Base-by-base conservation (phyloP, 129 eudicot species). In the Kitagawia praeruptora region DNA sequence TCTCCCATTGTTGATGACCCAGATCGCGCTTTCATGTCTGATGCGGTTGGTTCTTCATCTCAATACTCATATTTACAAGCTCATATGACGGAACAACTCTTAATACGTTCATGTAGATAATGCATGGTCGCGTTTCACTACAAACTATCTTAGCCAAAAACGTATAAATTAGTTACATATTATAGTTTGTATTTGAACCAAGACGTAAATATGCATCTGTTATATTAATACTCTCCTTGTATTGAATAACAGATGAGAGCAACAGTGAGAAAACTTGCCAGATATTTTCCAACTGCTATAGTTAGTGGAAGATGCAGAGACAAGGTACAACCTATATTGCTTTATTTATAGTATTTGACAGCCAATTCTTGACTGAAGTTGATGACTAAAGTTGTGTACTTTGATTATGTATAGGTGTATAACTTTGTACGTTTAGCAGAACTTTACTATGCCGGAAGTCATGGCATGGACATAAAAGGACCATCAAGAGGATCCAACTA, bases 391-490 rank as follows among this genome's bases (percentile, higher is more conserved):
- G 53, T 13, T 73, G 47, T 73, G 39, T 73, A n/a, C 77, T n/a
- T 73, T 23, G 21, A 45, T 73, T 44, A 73, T 75, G 79, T 44
- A n/a, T 61, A 85, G 91, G 97, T 92, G 63, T 93, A 93, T 69
- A 80, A 75, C 75, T 93, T 93, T 84, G 98, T 90, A 66, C 85
- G 86, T 49, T 83, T 93, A 75, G 92, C 96, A 49, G 98, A 93
- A 84, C 79, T 93, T 28, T 93, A 93, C 79, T 93, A 93, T 81
- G 98, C 98, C 10, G 96, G 98, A 74, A 90, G 98, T 84, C 98
- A 93, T 86, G 98, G 97, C 0, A 92, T 92, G 97, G 97, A 92
- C 79, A 92, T 92, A 11, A 85, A 87, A 85, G 96, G 97, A 64
- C 98, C 98, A 18, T 88, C 92, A 14, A 89, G 88, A 79, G 93